A percentile compares a stretch with the other conserved stretches of the same genome.
These are phyloP conservation scores for Eruca vesicaria DNA, from an alignment of 441 rosid genomes.

Conservation along the genomic window DNA sequence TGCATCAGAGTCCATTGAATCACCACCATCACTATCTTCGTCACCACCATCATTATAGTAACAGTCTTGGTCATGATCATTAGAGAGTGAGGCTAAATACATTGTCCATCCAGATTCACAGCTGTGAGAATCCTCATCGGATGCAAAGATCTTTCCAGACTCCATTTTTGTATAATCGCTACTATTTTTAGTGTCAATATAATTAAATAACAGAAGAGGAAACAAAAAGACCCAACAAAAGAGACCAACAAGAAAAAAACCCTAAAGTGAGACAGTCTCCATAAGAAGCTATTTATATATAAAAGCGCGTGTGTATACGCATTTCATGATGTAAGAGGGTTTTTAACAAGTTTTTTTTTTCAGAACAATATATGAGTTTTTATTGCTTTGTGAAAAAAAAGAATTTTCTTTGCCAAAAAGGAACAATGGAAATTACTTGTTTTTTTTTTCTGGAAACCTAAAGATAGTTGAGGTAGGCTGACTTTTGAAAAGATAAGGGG, in stretches of 20 bases:
- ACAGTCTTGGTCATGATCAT: slow-evolving; percentile 9
- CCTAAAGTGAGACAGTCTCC: slow-evolving; percentile 35
- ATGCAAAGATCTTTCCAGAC: slow-evolving; percentile 42
- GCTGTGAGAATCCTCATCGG: slow-evolving; percentile 48
- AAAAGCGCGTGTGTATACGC: slow-evolving; percentile 7
- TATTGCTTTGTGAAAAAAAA: neutral
- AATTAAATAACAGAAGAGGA: neutral
- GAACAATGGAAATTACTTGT: neutral
- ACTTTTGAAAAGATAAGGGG: slow-evolving; percentile 20
- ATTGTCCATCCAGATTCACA: slow-evolving; percentile 87
- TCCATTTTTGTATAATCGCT: slow-evolving; percentile 43
- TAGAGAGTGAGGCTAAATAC: slow-evolving; percentile 58
- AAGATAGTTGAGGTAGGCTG: slow-evolving; percentile 19
- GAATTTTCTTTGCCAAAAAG: neutral
- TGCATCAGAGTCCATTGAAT: slow-evolving; percentile 87
- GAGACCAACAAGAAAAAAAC: slow-evolving; percentile 14
- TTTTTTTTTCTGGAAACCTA: neutral
- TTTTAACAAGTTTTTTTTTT: neutral
- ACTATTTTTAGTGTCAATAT: neutral
- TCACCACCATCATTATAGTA: slow-evolving; percentile 28
- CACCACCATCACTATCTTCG: slow-evolving; percentile 58
- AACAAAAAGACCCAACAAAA: slow-evolving; percentile 19
- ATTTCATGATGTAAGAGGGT: slow-evolving; percentile 11
- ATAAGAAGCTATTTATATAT: slow-evolving; percentile 13
- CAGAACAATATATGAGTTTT: neutral